These are phyloP conservation scores for Talaromyces sp. DNA, from an alignment of 2,329 filamentous ascomycete species.

Conservation along the genomic window DNA sequence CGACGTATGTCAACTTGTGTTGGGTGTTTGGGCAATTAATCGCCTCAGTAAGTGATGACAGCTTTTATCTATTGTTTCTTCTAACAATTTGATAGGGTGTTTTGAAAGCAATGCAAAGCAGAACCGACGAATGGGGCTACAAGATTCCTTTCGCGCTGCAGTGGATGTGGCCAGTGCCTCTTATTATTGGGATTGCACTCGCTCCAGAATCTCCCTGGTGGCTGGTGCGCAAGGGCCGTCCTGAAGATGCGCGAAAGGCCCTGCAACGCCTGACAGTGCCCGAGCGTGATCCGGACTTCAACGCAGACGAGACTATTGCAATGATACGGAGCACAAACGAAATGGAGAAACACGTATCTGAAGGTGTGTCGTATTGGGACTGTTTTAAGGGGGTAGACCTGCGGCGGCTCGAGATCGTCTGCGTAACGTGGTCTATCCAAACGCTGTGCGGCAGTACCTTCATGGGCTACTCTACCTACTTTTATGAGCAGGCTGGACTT, in stretches of 20 bases:
- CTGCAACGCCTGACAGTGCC: slow-evolving; percentile 24
- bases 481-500: slow-evolving; percentile 41
- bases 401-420: neutral
- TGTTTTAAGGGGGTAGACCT: slow-evolving; percentile 8
- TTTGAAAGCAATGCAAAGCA: slow-evolving; percentile 18
- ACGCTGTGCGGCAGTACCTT: slow-evolving; percentile 30
- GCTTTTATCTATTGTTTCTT: neutral
- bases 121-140: slow-evolving; percentile 41
- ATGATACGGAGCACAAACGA: slow-evolving; percentile 7
- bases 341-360: neutral
- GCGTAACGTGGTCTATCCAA: slow-evolving; percentile 31
- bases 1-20: slow-evolving; percentile 39
- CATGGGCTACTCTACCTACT: slow-evolving; percentile 45
- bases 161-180: slow-evolving; percentile 34
- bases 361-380: neutral
- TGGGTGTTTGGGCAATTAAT: slow-evolving; percentile 43
- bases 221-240: slow-evolving; percentile 35
- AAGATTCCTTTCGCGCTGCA: slow-evolving; percentile 37
- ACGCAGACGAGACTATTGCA: neutral
- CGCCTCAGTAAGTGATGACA: slow-evolving; percentile 29
- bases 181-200: slow-evolving; percentile 25
- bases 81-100: slow-evolving; percentile 17
- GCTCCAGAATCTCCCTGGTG: slow-evolving; percentile 39
- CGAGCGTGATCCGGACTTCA: slow-evolving; percentile 26
- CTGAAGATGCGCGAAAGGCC: slow-evolving; percentile 37